These are phyloP conservation scores for Fraxinus cuspidata DNA, from an alignment of 257 asterid species.

Conservation along the genomic window DNA sequence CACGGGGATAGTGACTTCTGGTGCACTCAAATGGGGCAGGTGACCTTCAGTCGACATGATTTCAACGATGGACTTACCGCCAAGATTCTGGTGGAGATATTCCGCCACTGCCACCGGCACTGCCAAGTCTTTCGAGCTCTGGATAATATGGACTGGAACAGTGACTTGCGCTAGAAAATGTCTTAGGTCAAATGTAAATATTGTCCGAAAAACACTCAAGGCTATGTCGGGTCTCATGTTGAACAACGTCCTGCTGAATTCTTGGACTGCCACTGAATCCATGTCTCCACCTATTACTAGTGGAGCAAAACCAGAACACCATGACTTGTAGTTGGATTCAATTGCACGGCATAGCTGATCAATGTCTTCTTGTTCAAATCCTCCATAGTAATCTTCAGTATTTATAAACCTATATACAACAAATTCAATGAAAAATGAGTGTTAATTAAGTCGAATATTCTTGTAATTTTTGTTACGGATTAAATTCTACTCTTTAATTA, in stretches of 20 bases:
- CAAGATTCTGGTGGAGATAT: slow-evolving; percentile 30
- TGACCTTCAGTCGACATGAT: slow-evolving; percentile 38
- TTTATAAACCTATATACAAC: slow-evolving; percentile 32
- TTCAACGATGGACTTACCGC: slow-evolving; percentile 34
- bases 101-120: slow-evolving; percentile 29
- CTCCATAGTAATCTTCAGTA: slow-evolving; percentile 32
- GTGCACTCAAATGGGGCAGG: slow-evolving; percentile 37
- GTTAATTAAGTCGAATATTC: not conserved
- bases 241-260: slow-evolving; percentile 36
- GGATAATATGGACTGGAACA: slow-evolving; percentile 39
- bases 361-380: slow-evolving; percentile 32
- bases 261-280: slow-evolving; percentile 31
- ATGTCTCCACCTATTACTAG: slow-evolving; percentile 37
- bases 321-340: slow-evolving; percentile 30
- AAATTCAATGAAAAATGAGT: not conserved
- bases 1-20: slow-evolving; percentile 27
- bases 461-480: no score
- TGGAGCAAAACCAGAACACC: slow-evolving; percentile 40
- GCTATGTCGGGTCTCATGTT: slow-evolving; percentile 43
- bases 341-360: slow-evolving; percentile 31
- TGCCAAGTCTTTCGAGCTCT: slow-evolving; percentile 30
- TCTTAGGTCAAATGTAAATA: slow-evolving; percentile 32
- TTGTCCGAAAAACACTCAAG: slow-evolving; percentile 19
- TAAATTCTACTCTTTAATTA: no score
- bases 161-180: slow-evolving; percentile 19